These are phyloP conservation scores for Penicillium subrubescens DNA, from an alignment of 495 filamentous ascomycete genomes.

Conservation along the genomic window DNA sequence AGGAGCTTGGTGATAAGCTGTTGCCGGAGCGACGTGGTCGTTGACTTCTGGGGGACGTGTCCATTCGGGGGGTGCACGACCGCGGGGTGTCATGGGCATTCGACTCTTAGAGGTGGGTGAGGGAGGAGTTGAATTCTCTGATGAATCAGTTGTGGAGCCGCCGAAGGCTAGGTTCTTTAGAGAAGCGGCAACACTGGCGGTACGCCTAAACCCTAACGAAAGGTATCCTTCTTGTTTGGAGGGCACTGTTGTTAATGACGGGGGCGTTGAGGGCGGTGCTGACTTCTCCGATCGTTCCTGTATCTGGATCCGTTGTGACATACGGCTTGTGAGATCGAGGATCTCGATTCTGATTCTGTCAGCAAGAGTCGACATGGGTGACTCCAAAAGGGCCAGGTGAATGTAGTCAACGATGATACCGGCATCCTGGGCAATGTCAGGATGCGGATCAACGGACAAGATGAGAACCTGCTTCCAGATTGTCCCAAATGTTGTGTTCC, in stretches of 20 bases:
- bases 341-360: conserved; percentile 79
- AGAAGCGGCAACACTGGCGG: conserved; percentile 72
- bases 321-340: conserved; percentile 55
- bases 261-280: conserved; percentile 54
- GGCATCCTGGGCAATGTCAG: conserved; percentile 86
- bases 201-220: conserved; percentile 62
- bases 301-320: conserved; percentile 50
- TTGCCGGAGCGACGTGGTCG: conserved; percentile 67
- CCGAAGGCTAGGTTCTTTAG: conserved; percentile 71
- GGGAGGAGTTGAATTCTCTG: conserved; percentile 27
- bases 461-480: conserved; percentile 93
- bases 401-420: conserved; percentile 81
- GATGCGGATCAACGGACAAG: conserved; percentile 90
- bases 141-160: conserved; percentile 33
- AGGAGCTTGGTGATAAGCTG: conserved; percentile 73
- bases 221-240: conserved; percentile 67
- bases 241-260: conserved; percentile 37
- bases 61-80: conserved; percentile 69
- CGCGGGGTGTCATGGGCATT: conserved; percentile 52
- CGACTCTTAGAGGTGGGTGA: conserved; percentile 42
- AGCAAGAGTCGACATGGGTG: conserved; percentile 68
- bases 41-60: conserved; percentile 76
- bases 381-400: conserved; percentile 73
- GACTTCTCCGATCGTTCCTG: conserved; percentile 42
- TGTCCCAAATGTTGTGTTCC: conserved; percentile 85